Base-by-base conservation (phyloP, 78 protist species). In the Cavenderia fasciculata region DNA sequence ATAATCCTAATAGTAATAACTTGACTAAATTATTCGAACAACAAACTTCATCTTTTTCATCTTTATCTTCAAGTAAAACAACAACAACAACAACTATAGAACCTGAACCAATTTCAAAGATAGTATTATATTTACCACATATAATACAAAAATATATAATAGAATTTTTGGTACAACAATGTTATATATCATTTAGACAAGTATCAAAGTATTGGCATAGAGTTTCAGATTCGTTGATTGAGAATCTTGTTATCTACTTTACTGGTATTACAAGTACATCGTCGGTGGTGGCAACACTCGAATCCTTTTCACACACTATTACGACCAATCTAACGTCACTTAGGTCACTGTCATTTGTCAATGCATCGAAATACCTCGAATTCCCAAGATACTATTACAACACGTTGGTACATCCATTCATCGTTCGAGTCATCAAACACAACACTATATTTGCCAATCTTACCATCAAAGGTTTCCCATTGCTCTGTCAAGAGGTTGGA, bases 141-240 rank as follows among this genome's bases (percentile, higher is more conserved):
- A 43, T 82, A 8, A 44, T 82, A 31, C 90, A 82, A 43, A 82
- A 68, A 57, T 74, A 82, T 31, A 68, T 82, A 41, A 68, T 82
- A 46, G 36, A 33, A 8, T n/a, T 68, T 36, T 40, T 82, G 19
- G 52, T 82, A 6, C 71, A 69, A 23, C 23, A 40, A 2, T 74
- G 68, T 36, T 8, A 47, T 43, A 4, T 36, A 31, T 29, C 27
- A 5, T 27, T 29, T 31, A 65, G 90, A 68, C 23, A 12, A 3
- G 78, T 68, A 2, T 52, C 29, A 21, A 65, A 43, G 56, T 38
- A 44, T 36, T 82, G 90, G 90, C 36, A 56, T 31, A 82, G 31
- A n/a, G 52, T 69, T 25, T 52, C 70, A 16, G 41, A 69, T 52
- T 34, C 29, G 25, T 68, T 34, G 8, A 25, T 82, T 1, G 31